phyloP scores from a whole-genome alignment of 2,329 filamentous ascomycete genomes.

The Podosphaera aphanis region DNA sequence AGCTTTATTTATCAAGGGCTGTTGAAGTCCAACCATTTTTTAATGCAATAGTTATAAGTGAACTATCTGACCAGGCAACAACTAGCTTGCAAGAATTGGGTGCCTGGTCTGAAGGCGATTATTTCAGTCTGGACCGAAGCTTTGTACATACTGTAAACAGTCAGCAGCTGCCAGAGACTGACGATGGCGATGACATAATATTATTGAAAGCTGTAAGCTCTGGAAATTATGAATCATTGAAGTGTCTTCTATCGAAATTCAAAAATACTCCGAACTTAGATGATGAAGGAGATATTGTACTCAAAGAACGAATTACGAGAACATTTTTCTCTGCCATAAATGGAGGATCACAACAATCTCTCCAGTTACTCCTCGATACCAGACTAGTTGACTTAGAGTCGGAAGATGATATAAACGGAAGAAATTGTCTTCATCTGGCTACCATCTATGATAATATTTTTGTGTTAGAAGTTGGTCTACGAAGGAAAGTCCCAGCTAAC shows the following conservation, averaged over 20 bases:
- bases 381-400: conserved; percentile 72
- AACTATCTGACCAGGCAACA: conserved; percentile 87
- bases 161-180: conserved; percentile 44
- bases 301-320: conserved; percentile 59
- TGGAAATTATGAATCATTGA: conserved; percentile 53
- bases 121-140: conserved; percentile 50
- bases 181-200: conserved; percentile 74
- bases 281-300: conserved; percentile 30
- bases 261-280: conserved; percentile 28
- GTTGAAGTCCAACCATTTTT: conserved; percentile 97
- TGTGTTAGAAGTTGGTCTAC: conserved; percentile 55
- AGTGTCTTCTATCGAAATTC: conserved; percentile 62
- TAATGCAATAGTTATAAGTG: conserved; percentile 89
- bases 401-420: conserved; percentile 91
- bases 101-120: conserved; percentile 90
- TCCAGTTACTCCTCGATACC: conserved; percentile 57
- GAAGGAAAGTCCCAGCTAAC: conserved; percentile 49
- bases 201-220: conserved; percentile 68
- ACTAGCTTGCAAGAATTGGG: conserved; percentile 88
- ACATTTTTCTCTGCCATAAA: conserved; percentile 79
- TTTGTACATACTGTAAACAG: conserved; percentile 41
- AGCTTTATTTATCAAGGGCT: conserved; percentile 82
- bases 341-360: conserved; percentile 54
- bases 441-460: conserved; percentile 72
- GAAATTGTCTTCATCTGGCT: conserved; percentile 91